Percentiles rank a stretch among this genome's conserved stretches.
These are phyloP conservation scores for Termitomyces sp. DNA, from an alignment of 768 basidiomycete genomes.

Conservation along the genomic window DNA sequence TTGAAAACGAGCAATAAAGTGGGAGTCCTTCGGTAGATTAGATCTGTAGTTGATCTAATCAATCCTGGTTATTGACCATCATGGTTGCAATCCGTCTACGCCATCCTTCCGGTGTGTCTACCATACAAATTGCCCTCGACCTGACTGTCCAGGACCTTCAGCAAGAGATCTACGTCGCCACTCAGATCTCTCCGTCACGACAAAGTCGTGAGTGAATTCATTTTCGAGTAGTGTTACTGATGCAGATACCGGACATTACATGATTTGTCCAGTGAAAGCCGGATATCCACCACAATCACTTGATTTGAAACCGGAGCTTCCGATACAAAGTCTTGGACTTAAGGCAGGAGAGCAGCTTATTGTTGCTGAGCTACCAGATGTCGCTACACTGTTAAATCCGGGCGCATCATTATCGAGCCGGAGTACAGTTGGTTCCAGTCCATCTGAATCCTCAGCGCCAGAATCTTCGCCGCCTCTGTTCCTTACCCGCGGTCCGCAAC, in stretches of 20 bases:
- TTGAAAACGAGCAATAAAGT: conserved; percentile 12
- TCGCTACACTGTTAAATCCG: conserved; percentile 15
- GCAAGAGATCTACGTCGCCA: conserved; percentile 57
- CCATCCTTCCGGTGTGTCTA: conserved; percentile 79
- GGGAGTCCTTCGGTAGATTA: conserved; percentile 10
- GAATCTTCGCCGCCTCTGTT: neutral
- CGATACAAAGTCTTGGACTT: conserved; percentile 72
- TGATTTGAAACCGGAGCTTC: conserved; percentile 66
- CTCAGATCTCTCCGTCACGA: conserved; percentile 67
- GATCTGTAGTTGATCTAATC: conserved; percentile 6
- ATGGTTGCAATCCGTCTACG: conserved; percentile 79
- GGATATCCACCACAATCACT: conserved; percentile 83
- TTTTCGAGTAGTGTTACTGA: neutral
- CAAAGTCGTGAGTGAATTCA: conserved; percentile 63
- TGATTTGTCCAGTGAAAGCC: conserved; percentile 49
- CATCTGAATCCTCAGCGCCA: neutral
- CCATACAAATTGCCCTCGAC: conserved; percentile 64
- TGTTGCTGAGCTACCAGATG: conserved; percentile 42
- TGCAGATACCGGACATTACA: neutral
- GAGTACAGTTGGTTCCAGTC: neutral
- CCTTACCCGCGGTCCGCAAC: conserved; percentile 3
- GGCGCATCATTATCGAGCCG: conserved; percentile 2
- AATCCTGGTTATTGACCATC: conserved; percentile 1
- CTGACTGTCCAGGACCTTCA: conserved; percentile 71
- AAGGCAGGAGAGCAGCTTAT: conserved; percentile 82